Conservation (phyloP, 129 eudicot species). For the Mikania micrantha region DNA sequence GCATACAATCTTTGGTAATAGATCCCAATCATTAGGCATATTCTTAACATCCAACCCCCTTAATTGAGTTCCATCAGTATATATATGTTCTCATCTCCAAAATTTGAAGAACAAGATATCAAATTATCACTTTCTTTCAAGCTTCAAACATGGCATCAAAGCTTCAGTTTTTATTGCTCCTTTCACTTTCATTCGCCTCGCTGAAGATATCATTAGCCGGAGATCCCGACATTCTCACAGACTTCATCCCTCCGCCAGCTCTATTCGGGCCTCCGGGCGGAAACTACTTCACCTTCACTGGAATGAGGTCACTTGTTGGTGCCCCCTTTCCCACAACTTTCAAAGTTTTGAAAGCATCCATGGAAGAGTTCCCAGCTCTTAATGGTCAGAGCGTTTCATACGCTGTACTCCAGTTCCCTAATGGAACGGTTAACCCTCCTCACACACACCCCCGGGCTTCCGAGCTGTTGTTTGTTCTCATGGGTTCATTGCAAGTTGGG, state of each 20-base stretch:
- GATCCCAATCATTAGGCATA: background rate
- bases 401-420: constrained; percentile 24
- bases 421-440: constrained; percentile 23
- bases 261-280: background rate
- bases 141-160: constrained; percentile 18
- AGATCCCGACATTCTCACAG: constrained; percentile 22
- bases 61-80: background rate
- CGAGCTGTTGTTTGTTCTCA: constrained; percentile 24
- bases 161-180: background rate
- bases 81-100: background rate
- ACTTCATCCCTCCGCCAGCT: constrained; percentile 11
- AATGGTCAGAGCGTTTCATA: constrained; percentile 14
- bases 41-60: background rate
- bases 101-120: constrained; percentile 1
- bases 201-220: constrained; percentile 6
- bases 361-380: constrained; percentile 22
- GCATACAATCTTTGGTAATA: background rate
- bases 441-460: constrained; percentile 28
- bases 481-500: constrained; percentile 22
- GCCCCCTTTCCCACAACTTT: constrained; percentile 10
- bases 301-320: constrained; percentile 14
- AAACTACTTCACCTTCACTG: constrained; percentile 21
- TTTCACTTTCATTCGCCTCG: constrained; percentile 13
- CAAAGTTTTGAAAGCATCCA: constrained; percentile 21
- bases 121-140: background rate